These are phyloP conservation scores for Herpotrichia juniperi DNA, from an alignment of 2,329 filamentous ascomycete genomes.

Conservation along the genomic window DNA sequence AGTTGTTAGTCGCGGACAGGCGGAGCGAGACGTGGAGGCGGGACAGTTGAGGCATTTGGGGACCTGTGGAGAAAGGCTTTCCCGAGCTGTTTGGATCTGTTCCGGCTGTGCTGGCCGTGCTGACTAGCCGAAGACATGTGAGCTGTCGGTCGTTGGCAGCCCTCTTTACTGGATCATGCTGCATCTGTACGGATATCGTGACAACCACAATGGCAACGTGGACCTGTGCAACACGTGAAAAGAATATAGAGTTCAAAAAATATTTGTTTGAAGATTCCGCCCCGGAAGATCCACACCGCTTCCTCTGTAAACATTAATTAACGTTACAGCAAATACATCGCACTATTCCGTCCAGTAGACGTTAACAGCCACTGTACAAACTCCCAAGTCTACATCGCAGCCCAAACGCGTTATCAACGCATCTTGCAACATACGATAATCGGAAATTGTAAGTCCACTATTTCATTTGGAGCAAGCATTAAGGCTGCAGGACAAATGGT, in stretches of 20 bases:
- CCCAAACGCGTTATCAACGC: not conserved
- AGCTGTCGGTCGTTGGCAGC: not conserved
- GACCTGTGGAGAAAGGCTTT: not conserved
- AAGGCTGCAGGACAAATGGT: not conserved
- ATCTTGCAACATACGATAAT: not conserved
- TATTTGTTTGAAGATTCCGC: not conserved
- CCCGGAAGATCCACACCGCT: not conserved
- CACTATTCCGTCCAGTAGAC: not conserved
- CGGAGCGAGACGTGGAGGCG: constrained; percentile 1
- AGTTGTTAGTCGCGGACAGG: not conserved
- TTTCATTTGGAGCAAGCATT: not conserved
- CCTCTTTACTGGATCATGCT: not conserved
- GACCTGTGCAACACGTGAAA: not conserved
- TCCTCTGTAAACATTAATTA: not conserved
- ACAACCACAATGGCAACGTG: not conserved
- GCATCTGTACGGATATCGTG: not conserved
- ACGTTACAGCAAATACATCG: not conserved
- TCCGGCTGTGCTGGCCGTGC: not conserved
- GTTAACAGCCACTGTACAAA: not conserved
- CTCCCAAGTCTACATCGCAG: not conserved
- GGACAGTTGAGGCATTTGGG: constrained; percentile 6
- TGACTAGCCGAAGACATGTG: not conserved
- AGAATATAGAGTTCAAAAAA: not conserved
- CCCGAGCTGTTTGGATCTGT: not conserved
- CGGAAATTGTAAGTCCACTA: not conserved